Base-by-base conservation (phyloP, 2,329 filamentous ascomycete species). In the Trichoderma koningiopsis region DNA sequence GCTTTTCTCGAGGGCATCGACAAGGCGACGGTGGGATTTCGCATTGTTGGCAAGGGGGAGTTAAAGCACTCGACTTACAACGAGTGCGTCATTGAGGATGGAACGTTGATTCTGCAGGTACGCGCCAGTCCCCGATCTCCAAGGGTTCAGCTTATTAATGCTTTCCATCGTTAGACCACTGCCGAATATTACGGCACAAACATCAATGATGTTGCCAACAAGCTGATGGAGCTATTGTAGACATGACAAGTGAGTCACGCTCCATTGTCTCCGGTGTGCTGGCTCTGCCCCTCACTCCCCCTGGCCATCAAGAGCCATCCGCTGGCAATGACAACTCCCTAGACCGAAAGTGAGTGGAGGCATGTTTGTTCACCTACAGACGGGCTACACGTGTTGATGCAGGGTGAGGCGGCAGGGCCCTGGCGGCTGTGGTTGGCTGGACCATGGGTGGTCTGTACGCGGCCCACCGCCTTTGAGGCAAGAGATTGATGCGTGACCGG, bases 21-120 rank as follows among this genome's bases (percentile, higher is more conserved):
- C 11, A 82, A 78, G 72, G 78, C 77, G 49, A 79, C 81, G 72
- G 74, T 86, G 22, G 78, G 75, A 24, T 80, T 87, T 72, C 80
- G 84, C 33, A 73, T 87, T 47, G 83, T 86, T 3, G 83, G 85
- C 60, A 78, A 80, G 72, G 77, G 84, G 52, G 72, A 76, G 72
- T 70, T 74, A 10, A 78, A 80, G 67, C 53, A 35, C 37, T 75
- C 72, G 6, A 77, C 74, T 14, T 86, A 85, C 70, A 79, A 81
- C 71, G 85, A 87, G 79, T 74, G 76, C 22, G 76, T 83, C 2
- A 69, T 87, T 35, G 84, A 87, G 73, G 81, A 83, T 49, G 85
- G 84, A 1, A 76, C 81, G 35, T 75, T 87, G 27, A 85, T 84
- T 69, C 73, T 88, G n/a, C 84, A 86, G 80, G 81, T 68, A 62